Evolutionary conservation across 306 rosid genomes (phyloP).

Genomic region (Medicago arabica): DNA sequence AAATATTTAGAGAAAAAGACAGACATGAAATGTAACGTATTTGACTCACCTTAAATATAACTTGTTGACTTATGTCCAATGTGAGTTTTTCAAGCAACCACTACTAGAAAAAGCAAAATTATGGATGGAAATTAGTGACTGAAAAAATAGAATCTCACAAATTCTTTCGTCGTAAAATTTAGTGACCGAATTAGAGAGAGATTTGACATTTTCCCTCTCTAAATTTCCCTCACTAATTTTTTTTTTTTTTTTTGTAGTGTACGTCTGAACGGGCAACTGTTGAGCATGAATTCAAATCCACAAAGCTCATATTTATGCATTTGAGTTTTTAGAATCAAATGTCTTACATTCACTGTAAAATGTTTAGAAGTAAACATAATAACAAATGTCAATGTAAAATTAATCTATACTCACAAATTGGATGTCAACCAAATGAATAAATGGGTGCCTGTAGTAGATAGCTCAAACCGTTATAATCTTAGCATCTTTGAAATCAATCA

Average conservation of each 20-base stretch:
- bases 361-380: neutral
- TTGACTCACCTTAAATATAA: conserved; percentile 40
- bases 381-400: too few species aligned
- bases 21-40: neutral
- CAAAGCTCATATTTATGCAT: conserved; percentile 48
- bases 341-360: conserved; percentile 21
- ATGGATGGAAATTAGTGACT: too few species aligned
- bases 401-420: too few species aligned
- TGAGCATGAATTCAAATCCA: conserved; percentile 55
- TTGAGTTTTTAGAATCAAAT: conserved; percentile 52
- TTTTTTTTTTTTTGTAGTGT: too few species aligned
- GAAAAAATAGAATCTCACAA: too few species aligned
- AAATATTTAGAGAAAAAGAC: too few species aligned
- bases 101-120: too few species aligned
- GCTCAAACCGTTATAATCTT: conserved; percentile 40
- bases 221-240: too few species aligned
- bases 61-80: conserved; percentile 24
- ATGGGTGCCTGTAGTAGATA: conserved; percentile 41
- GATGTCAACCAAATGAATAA: too few species aligned
- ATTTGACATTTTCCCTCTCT: too few species aligned
- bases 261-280: conserved; percentile 51
- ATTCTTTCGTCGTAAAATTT: too few species aligned
- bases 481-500: conserved; percentile 1
- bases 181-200: too few species aligned
- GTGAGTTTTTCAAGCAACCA: conserved; percentile 51